Base-by-base conservation (phyloP, 306 rosid species). In the Albizia julibrissin region DNA sequence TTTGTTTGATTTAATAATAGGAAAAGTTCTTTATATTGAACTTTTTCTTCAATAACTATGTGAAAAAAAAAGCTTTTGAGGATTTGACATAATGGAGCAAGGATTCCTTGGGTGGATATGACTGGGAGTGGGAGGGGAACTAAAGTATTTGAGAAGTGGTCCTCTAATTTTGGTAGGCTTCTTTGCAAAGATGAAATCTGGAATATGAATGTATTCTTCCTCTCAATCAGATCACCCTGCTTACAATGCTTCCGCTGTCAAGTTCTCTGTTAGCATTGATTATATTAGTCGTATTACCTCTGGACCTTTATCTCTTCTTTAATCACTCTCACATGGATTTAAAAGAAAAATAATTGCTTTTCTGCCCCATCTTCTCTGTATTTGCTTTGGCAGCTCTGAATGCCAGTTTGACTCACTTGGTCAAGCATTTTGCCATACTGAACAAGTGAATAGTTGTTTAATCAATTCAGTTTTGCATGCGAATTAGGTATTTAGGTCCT, bases 1-100 rank as follows among this genome's bases (percentile, higher is more conserved):
- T 61, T 78, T 76, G 71, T 80, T 80, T 75, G 78, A 65, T 72
- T 80, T 75, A 73, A 50, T 72, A 27, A 43, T 66, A 26, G 75
- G 58, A 16, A 42, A 43, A 54, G 34, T 43, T 76, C 76, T 58
- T 8, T 24, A 74, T 62, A 15, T 64, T 70, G 84, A 84, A 39
- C 70, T 54, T 77, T 75, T 52, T 82, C 24, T 46, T 46, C 16
- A 37, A 70, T 46, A 75, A 73, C 19, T 6, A 46, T 67, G 42
- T 75, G 40, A 15, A 71, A 75, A n/a, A 71, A 80, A 43, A 12
- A 18, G 31, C 26, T 50, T 10, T 40, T 15, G 47, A 29, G 65
- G 83, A 74, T 74, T 39, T 66, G 14, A 54, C 54, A 79, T 40
- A n/a, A 54, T 67, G 80, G 62, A 56, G 74, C 26, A 44, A 59